Conservation (phyloP, 192 early-diverging fungal species). For the Coemansia sp. region DNA sequence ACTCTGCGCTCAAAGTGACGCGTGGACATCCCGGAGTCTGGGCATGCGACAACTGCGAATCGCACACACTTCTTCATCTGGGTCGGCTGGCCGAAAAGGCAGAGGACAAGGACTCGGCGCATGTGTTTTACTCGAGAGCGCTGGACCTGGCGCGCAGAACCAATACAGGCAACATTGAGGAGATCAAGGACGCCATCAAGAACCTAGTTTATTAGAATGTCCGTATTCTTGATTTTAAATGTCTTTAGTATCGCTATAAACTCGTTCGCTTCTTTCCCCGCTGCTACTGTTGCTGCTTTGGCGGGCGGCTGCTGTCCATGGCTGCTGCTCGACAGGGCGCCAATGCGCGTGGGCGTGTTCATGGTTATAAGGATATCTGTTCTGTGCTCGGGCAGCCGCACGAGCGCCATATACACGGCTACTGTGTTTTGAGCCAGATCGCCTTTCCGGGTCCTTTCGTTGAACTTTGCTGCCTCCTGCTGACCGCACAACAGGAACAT, state of each 20-base stretch:
- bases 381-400: slow-evolving; percentile 66
- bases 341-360: slow-evolving; percentile 70
- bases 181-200: slow-evolving; percentile 12
- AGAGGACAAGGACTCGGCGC: slow-evolving; percentile 12
- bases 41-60: slow-evolving; percentile 44
- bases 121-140: slow-evolving; percentile 12
- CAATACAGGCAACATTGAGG: slow-evolving; percentile 30
- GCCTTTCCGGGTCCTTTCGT: slow-evolving; percentile 50
- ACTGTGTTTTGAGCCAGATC: slow-evolving; percentile 64
- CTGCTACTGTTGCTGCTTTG: neutral
- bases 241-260: neutral
- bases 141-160: slow-evolving; percentile 17
- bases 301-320: slow-evolving; percentile 28
- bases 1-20: slow-evolving; percentile 4
- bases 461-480: slow-evolving; percentile 82
- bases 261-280: neutral
- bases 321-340: slow-evolving; percentile 2
- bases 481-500: slow-evolving; percentile 59
- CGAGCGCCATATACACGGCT: slow-evolving; percentile 68
- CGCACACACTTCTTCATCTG: slow-evolving; percentile 29
- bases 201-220: slow-evolving; percentile 22
- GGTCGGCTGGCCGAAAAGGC: slow-evolving; percentile 7
- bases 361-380: slow-evolving; percentile 81
- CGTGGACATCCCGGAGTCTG: slow-evolving; percentile 3
- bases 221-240: neutral